Percentiles rank a stretch among this genome's conserved stretches.
Conservation (phyloP, 2,329 filamentous ascomycete genomes). For the Fusarium sacchari region DNA sequence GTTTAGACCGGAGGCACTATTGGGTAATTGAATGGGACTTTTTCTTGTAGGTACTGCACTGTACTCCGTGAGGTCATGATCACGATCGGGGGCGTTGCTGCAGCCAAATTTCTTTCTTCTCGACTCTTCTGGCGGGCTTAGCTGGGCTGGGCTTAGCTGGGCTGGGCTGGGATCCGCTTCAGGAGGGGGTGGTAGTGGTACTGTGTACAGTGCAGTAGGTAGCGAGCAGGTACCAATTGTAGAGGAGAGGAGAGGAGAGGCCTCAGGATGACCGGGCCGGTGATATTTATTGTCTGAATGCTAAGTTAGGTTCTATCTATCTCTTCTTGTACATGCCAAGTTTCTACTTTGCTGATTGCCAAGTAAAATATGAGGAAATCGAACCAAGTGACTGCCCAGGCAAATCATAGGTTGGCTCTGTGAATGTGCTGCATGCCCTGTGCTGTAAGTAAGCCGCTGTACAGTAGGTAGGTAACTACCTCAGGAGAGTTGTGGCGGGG, state of each 20-base stretch:
- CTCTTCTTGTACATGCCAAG: slow-evolving; percentile 10
- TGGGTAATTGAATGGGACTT: slow-evolving; percentile 47
- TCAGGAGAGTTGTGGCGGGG: slow-evolving; percentile 9
- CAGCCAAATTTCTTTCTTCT: slow-evolving; percentile 36
- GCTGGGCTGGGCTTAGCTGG: slow-evolving; percentile 22
- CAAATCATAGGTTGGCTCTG: neutral
- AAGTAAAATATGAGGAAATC: neutral
- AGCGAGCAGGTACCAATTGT: slow-evolving; percentile 9
- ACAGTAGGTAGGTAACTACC: neutral
- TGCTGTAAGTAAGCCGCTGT: slow-evolving; percentile 7
- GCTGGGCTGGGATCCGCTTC: slow-evolving; percentile 25
- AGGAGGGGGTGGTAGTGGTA: slow-evolving; percentile 35
- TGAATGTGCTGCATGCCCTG: slow-evolving; percentile 1
- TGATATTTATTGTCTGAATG: neutral
- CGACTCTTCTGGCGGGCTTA: slow-evolving; percentile 43
- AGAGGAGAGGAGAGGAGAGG: neutral
- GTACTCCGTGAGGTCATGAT: slow-evolving; percentile 48
- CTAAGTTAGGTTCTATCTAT: no score
- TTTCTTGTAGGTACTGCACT: slow-evolving; percentile 16
- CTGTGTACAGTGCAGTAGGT: neutral
- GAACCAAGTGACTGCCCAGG: neutral
- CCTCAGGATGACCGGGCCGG: slow-evolving; percentile 41
- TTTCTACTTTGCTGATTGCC: neutral
- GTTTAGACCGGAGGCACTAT: slow-evolving; percentile 45
- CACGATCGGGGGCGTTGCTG: slow-evolving; percentile 42